A percentile compares a stretch with the other conserved stretches of the same genome.
Conservation (phyloP, 2,329 filamentous ascomycete species). For the Ceratocystis harringtonii region DNA sequence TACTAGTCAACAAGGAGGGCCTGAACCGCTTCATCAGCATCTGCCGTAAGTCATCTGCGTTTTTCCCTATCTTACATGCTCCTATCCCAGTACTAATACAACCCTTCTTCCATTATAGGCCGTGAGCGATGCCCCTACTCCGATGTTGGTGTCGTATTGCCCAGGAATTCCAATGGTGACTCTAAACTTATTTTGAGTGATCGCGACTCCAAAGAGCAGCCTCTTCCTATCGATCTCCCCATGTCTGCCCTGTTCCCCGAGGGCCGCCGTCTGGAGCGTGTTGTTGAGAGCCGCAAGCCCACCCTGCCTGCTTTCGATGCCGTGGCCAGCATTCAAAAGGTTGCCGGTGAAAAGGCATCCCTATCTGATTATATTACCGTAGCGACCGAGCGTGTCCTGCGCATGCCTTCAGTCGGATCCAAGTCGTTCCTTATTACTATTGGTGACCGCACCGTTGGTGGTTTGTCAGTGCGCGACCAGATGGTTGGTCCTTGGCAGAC, state of each 20-base stretch:
- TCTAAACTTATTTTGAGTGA: conserved; percentile 69
- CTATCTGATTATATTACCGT: conserved; percentile 41
- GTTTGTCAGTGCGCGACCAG: conserved; percentile 76
- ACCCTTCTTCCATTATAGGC: conserved; percentile 27
- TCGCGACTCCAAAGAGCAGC: conserved; percentile 57
- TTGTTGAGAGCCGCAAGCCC: conserved; percentile 54
- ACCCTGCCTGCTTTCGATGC: conserved; percentile 59
- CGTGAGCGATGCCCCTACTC: conserved; percentile 88
- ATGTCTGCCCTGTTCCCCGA: conserved; percentile 83
- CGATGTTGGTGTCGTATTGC: conserved; percentile 64
- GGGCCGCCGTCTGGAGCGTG: conserved; percentile 63
- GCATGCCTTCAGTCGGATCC: conserved; percentile 80
- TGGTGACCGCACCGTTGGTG: conserved; percentile 80
- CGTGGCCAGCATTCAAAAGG: conserved; percentile 45
- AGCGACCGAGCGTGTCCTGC: conserved; percentile 67
- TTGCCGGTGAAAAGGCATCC: conserved; percentile 39
- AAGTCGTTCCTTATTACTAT: conserved; percentile 97
- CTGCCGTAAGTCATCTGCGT: conserved; percentile 32
- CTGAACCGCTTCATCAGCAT: conserved; percentile 62
- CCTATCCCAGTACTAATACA: conserved; percentile 16
- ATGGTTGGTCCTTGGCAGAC: conserved; percentile 96
- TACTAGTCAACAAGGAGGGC: conserved; percentile 67
- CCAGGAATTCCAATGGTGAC: conserved; percentile 45
- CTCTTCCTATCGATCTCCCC: conserved; percentile 72
- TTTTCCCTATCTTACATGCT: conserved; percentile 3